phyloP scores from a whole-genome alignment of 371 early-diverging fungal genomes.

The Apophysomyces trapeziformis region DNA sequence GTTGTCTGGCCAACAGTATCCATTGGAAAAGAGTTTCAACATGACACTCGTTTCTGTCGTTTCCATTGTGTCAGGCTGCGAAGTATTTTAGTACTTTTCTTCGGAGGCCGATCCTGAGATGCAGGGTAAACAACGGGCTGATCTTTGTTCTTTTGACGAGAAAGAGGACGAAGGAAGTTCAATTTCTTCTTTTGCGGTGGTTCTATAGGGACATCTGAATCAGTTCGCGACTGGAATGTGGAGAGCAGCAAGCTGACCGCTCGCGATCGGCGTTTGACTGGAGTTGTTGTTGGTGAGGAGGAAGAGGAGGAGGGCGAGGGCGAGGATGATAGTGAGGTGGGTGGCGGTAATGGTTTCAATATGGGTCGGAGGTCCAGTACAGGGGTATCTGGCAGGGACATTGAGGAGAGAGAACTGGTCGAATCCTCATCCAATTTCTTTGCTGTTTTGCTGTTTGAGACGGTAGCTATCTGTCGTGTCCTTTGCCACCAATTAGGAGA shows the following conservation, averaged over 20 bases:
- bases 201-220: not conserved
- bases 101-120: not conserved
- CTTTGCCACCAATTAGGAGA: slow-evolving; percentile 31
- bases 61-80: not conserved
- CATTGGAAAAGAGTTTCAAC: not conserved
- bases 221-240: slow-evolving; percentile 5
- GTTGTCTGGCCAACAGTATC: too few species aligned
- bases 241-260: not conserved
- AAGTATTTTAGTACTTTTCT: not conserved
- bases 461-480: slow-evolving; percentile 1
- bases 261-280: slow-evolving; percentile 1
- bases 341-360: not conserved
- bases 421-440: not conserved
- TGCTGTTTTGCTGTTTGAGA: not conserved
- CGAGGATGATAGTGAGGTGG: not conserved
- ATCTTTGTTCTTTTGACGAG: not conserved
- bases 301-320: not conserved
- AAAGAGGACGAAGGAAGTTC: not conserved
- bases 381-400: slow-evolving; percentile 4
- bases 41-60: slow-evolving; percentile 1
- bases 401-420: not conserved
- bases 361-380: not conserved
- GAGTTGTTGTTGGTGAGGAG: not conserved
- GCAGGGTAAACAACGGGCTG: not conserved
- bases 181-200: not conserved